Evolutionary conservation across 306 rosid species (phyloP), one percentile per base, ranked within the genome.

Genomic region (Alnus rubra): DNA sequence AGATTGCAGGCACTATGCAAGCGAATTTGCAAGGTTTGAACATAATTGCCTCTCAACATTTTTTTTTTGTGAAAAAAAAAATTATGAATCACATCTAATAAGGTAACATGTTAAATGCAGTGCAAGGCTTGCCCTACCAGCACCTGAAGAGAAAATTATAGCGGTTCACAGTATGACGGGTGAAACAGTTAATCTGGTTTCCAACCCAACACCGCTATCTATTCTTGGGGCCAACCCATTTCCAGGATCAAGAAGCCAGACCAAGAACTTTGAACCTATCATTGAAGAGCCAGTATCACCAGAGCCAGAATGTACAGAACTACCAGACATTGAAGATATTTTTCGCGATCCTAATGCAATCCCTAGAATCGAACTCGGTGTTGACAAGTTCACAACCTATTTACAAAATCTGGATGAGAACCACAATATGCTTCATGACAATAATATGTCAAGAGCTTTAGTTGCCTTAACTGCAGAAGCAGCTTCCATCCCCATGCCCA

Each of bases 261-360:
- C 44, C 9, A 42, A 67, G 6, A 47, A 37, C 7, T 78, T 68
- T 47, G 91, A 87, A 59, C 91, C 95, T 11, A 86, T 91, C 59
- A 64, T 93, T 55, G 95, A 91, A 80, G 51, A 47, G 50, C 93
- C 92, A 35, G 12, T 80, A 39, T 90, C 92, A 4, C 90, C 89
- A 0, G 35, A 42, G 63, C 78, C 28, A 13, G 83, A 74, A 59
- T 16, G 0, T 45, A 5, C 9, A 14, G 30, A 80, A 45, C 1
- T 33, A 10, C 74, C 62, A 65, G 71, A 82, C 33, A 80, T 82
- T 39, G 93, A 87, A 70, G 92, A 90, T 62, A 54, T 72, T 47
- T 74, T 1, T 55, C 1, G 23, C 0, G 74, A 54, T 42, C 33
- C 75, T 0, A 82, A 83, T 23, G 78, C 81, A 37, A 42, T 87